Conservation (phyloP, 208 protist species). For the Naegleria lovaniensis region DNA sequence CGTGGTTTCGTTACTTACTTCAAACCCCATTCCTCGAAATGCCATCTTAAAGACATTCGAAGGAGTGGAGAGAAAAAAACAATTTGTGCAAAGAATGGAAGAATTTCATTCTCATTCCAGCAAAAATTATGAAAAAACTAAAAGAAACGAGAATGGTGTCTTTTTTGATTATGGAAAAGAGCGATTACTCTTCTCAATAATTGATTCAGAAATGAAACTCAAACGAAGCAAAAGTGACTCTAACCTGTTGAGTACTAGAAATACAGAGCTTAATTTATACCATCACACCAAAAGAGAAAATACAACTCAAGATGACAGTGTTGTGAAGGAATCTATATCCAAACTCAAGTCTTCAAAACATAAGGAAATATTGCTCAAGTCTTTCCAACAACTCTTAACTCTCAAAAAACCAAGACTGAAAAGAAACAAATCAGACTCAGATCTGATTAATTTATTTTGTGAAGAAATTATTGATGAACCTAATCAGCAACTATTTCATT, state of each 20-base stretch:
- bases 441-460: neutral
- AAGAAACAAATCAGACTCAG: neutral
- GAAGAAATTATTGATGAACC: neutral
- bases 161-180: neutral
- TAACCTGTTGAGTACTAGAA: neutral
- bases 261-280: neutral
- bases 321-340: too few species aligned
- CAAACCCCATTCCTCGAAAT: neutral
- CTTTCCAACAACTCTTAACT: neutral
- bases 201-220: neutral
- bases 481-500: neutral
- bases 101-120: neutral
- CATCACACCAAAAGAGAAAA: neutral
- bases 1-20: neutral
- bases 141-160: neutral
- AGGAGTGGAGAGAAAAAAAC: neutral
- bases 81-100: neutral
- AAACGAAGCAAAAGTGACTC: neutral
- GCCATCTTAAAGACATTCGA: neutral
- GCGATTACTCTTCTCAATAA: neutral
- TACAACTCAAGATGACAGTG: neutral
- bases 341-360: neutral
- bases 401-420: neutral
- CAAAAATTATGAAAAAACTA: neutral
- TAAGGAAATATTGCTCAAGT: neutral